phyloP scores from a whole-genome alignment of 495 filamentous ascomycete species.

The Pseudevernia furfuracea region DNA sequence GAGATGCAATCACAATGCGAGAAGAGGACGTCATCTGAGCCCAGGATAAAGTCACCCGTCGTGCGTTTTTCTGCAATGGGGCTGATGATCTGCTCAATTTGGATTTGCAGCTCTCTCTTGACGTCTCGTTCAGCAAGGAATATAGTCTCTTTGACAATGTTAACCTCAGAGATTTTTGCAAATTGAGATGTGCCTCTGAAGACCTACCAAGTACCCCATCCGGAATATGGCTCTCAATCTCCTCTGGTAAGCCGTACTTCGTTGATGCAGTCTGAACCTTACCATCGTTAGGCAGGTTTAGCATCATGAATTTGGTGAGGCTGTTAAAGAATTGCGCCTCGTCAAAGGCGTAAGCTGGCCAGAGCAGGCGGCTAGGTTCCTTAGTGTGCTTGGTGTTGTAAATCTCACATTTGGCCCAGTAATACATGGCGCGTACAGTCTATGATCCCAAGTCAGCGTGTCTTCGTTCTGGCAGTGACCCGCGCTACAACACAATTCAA shows the following conservation, averaged over 20 bases:
- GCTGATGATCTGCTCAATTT: slow-evolving; percentile 1
- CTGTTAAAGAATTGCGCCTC: slow-evolving; percentile 4
- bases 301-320: slow-evolving; percentile 6
- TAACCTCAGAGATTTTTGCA: neutral
- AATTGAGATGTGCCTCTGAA: neutral
- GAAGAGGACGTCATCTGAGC: slow-evolving; percentile 6
- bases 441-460: neutral
- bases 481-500: too few relatives aligned
- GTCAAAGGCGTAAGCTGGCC: slow-evolving; percentile 11
- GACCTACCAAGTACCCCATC: neutral
- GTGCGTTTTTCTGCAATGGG: slow-evolving; percentile 7
- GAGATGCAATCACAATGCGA: slow-evolving; percentile 14
- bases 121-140: neutral
- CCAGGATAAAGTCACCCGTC: neutral
- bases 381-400: neutral
- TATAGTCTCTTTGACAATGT: neutral
- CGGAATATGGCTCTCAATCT: slow-evolving; percentile 6
- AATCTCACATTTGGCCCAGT: slow-evolving; percentile 1
- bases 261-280: neutral
- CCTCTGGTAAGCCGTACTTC: slow-evolving; percentile 8
- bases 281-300: slow-evolving; percentile 1
- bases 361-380: slow-evolving; percentile 8
- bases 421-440: slow-evolving; percentile 6
- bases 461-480: neutral
- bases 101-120: slow-evolving; percentile 8